Conservation (phyloP, 208 protist species). For the Entamoeba dispar region DNA sequence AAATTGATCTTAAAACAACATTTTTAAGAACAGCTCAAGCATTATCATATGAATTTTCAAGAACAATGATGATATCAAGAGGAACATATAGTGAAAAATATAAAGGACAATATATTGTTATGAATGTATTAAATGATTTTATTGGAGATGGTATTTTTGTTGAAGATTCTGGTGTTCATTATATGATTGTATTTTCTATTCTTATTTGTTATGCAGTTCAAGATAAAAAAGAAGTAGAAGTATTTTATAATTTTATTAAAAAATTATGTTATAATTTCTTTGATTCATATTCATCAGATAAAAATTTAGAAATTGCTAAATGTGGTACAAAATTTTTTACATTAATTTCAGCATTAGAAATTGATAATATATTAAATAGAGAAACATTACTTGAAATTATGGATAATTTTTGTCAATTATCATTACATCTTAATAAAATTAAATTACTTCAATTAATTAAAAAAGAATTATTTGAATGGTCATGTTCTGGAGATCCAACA, state of each 20-base stretch:
- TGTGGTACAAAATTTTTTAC: background rate
- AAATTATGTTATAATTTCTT: background rate
- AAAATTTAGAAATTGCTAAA: background rate
- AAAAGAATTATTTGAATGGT: background rate
- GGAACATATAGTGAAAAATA: background rate
- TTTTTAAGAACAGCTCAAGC: background rate
- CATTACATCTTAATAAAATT: background rate
- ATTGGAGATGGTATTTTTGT: background rate
- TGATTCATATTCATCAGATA: background rate
- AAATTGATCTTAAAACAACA: background rate
- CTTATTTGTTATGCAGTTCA: background rate
- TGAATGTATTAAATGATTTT: background rate
- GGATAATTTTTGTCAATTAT: background rate
- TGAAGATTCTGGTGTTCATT: background rate
- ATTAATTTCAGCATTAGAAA: background rate
- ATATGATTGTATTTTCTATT: background rate
- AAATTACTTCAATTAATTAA: background rate
- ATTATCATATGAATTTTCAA: background rate
- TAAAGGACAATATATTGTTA: background rate
- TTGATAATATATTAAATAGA: background rate
- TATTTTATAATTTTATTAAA: background rate
- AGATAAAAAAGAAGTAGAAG: background rate
- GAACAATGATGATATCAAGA: background rate
- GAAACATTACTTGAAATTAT: background rate
- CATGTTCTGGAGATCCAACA: background rate